phyloP scores from a whole-genome alignment of 805 yeast genomes.

The Isabelozyma gotoi region DNA sequence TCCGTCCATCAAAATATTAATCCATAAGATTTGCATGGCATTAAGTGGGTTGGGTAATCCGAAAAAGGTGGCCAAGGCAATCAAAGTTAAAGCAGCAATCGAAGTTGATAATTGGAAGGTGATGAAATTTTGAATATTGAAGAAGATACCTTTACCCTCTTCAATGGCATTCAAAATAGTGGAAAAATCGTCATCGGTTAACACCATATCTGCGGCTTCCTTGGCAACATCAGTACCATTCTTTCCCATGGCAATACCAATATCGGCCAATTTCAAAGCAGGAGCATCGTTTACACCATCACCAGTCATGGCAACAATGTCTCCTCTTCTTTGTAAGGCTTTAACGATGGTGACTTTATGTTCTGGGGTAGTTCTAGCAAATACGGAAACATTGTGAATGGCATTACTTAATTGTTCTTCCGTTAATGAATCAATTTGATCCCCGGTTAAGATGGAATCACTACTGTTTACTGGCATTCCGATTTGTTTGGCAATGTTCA shows the following conservation, averaged over 20 bases:
- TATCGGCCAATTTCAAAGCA: slow-evolving; percentile 91
- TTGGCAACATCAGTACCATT: slow-evolving; percentile 98
- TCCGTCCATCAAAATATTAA: slow-evolving; percentile 96
- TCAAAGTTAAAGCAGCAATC: slow-evolving; percentile 88
- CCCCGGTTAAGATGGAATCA: slow-evolving; percentile 80
- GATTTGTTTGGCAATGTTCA: slow-evolving; percentile 80
- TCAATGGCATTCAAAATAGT: slow-evolving; percentile 91
- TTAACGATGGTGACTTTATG: slow-evolving; percentile 88
- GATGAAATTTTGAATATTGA: slow-evolving; percentile 90
- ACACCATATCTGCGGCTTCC: slow-evolving; percentile 97
- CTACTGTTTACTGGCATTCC: slow-evolving; percentile 79
- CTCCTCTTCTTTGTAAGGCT: slow-evolving; percentile 87
- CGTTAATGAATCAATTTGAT: slow-evolving; percentile 68
- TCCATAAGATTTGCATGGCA: slow-evolving; percentile 98
- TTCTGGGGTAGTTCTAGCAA: slow-evolving; percentile 95
- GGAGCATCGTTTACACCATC: slow-evolving; percentile 99
- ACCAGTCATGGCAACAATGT: slow-evolving; percentile 99
- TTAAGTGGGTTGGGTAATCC: slow-evolving; percentile 91
- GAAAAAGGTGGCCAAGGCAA: slow-evolving; percentile 84
- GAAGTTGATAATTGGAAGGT: slow-evolving; percentile 96
- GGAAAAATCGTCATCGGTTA: slow-evolving; percentile 95
- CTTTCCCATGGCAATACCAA: slow-evolving; percentile 91
- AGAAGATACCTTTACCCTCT: slow-evolving; percentile 97
- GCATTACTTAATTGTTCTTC: slow-evolving; percentile 74
- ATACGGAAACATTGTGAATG: slow-evolving; percentile 79